Percentiles rank a stretch among this genome's conserved stretches.
phyloP scores from a whole-genome alignment of 257 asterid genomes.

The Salvia miltiorrhiza region DNA sequence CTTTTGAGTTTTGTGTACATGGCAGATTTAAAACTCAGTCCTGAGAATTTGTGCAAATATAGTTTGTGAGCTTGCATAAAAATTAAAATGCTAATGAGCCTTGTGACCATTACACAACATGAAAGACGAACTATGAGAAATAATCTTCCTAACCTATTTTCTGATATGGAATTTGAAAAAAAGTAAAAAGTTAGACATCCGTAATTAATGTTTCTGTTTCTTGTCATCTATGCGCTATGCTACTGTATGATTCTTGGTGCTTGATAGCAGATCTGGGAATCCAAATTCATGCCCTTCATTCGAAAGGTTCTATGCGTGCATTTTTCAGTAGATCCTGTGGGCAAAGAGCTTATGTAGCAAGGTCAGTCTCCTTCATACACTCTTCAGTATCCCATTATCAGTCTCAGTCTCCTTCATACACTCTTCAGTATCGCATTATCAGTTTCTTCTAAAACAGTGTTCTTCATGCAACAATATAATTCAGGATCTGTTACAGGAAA shows the following conservation, averaged over 20 bases:
- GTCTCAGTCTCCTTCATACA: too few relatives aligned
- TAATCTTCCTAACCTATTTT: not conserved
- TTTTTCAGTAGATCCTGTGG: slow-evolving; percentile 64
- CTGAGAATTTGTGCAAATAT: not conserved
- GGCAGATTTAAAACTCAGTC: not conserved
- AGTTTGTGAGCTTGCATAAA: not conserved
- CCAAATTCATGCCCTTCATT: slow-evolving; percentile 46
- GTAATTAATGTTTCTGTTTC: not conserved
- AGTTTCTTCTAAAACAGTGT: not conserved
- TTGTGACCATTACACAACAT: not conserved
- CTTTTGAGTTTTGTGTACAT: not conserved
- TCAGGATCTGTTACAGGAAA: too few relatives aligned
- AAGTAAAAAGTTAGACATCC: not conserved
- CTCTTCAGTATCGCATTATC: not conserved
- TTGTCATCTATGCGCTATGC: slow-evolving; percentile 8
- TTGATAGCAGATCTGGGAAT: slow-evolving; percentile 55
- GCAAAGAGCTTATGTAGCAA: slow-evolving; percentile 70
- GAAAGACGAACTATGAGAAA: not conserved
- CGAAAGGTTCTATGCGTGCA: slow-evolving; percentile 41
- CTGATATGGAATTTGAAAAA: not conserved
- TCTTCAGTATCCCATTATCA: too few relatives aligned
- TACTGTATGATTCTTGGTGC: slow-evolving; percentile 8
- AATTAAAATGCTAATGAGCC: not conserved
- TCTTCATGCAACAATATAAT: not conserved
- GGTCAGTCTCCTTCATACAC: slow-evolving; percentile 20